Evolutionary conservation across 495 filamentous ascomycete species (phyloP).

Genomic region (Clavariopsis aquatica): DNA sequence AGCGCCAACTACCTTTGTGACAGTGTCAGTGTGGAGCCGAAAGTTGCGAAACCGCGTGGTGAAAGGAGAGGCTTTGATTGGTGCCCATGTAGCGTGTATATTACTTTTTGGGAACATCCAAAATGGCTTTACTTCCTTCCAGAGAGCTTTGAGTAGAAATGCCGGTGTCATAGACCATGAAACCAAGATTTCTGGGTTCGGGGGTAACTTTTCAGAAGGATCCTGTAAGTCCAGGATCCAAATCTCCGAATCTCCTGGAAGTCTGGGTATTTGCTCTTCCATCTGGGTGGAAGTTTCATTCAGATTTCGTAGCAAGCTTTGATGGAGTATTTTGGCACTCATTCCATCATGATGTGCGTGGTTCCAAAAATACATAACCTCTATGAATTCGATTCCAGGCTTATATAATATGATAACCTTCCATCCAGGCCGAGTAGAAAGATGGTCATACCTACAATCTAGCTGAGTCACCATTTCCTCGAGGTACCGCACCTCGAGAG

Average conservation of each 20-base stretch:
- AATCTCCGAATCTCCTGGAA: not conserved
- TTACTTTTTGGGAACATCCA: constrained; percentile 1
- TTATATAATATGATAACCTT: constrained; percentile 20
- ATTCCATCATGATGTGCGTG: constrained; percentile 27
- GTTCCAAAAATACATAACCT: constrained; percentile 28
- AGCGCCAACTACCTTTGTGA: constrained; percentile 11
- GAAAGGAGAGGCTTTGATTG: constrained; percentile 22
- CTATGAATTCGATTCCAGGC: not conserved
- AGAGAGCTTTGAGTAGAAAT: constrained; percentile 7
- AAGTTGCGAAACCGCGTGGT: constrained; percentile 21
- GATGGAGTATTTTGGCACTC: constrained; percentile 27
- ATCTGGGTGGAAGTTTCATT: constrained; percentile 5
- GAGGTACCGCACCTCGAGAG: constrained; percentile 3
- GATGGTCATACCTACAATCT: constrained; percentile 15
- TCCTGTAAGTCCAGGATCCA: constrained; percentile 20
- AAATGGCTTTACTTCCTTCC: constrained; percentile 20
- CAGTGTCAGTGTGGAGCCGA: not conserved
- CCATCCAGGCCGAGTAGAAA: constrained; percentile 25
- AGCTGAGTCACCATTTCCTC: constrained; percentile 19
- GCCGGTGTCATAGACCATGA: constrained; percentile 16
- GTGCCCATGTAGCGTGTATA: constrained; percentile 23
- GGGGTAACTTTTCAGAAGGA: constrained; percentile 17
- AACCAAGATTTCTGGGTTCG: constrained; percentile 21
- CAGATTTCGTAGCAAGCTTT: constrained; percentile 11
- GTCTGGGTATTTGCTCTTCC: not conserved